Evolutionary conservation across 352 stramenopile genomes (phyloP).

Genomic region (Phytophthora aleatoria): DNA sequence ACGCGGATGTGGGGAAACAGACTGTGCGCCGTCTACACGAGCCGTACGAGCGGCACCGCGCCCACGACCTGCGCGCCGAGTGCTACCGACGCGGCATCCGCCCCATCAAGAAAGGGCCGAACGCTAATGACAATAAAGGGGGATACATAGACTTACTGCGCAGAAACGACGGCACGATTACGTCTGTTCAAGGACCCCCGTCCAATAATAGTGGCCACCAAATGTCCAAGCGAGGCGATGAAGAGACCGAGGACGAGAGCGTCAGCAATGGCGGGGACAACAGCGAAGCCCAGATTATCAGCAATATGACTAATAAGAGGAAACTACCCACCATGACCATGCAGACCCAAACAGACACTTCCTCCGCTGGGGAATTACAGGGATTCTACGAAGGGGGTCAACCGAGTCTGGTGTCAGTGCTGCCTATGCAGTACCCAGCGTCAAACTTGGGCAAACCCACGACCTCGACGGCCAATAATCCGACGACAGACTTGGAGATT

Average conservation of each 20-base stretch:
- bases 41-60: slow-evolving; percentile 77
- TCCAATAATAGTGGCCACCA: slow-evolving; percentile 19
- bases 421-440: slow-evolving; percentile 68
- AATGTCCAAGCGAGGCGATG: slow-evolving; percentile 29
- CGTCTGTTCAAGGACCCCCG: slow-evolving; percentile 3
- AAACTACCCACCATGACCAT: slow-evolving; percentile 42
- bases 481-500: slow-evolving; percentile 77
- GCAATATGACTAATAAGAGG: slow-evolving; percentile 53
- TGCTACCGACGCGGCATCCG: slow-evolving; percentile 79
- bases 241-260: slow-evolving; percentile 30
- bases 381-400: slow-evolving; percentile 65
- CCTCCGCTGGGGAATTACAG: slow-evolving; percentile 43
- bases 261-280: slow-evolving; percentile 13
- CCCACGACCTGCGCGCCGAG: slow-evolving; percentile 76
- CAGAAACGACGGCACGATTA: slow-evolving; percentile 53
- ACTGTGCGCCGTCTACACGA: slow-evolving; percentile 48
- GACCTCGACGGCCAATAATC: slow-evolving; percentile 23
- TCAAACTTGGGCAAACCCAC: slow-evolving; percentile 28
- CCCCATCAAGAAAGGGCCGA: slow-evolving; percentile 80
- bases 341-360: slow-evolving; percentile 29
- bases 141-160: slow-evolving; percentile 77
- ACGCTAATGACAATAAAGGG: slow-evolving; percentile 88
- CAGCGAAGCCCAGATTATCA: slow-evolving; percentile 26
- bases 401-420: slow-evolving; percentile 47
- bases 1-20: slow-evolving; percentile 36